Percentiles rank a stretch among this genome's conserved stretches.
Conservation (phyloP, 257 asterid genomes). For the Solanum okadae region DNA sequence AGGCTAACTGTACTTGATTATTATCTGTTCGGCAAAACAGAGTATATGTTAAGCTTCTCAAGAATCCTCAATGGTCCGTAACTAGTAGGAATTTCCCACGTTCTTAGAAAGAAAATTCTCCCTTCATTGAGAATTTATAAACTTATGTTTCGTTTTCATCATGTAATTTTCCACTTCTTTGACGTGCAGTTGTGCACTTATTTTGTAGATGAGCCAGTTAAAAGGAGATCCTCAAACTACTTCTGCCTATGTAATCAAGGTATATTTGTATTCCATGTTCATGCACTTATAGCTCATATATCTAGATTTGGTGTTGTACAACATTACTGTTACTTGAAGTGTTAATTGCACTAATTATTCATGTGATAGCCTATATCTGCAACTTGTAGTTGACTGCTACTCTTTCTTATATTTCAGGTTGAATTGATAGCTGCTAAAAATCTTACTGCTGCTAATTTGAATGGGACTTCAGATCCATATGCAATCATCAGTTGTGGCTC, state of each 20-base stretch:
- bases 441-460: constrained; percentile 73
- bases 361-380: background rate
- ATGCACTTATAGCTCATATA: background rate
- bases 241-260: constrained; percentile 68
- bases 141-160: constrained; percentile 16
- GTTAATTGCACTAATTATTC: background rate
- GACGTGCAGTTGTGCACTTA: constrained; percentile 85
- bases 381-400: background rate
- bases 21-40: background rate
- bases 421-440: constrained; percentile 91
- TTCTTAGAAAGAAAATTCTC: background rate
- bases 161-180: constrained; percentile 53
- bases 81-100: background rate
- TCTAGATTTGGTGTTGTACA: background rate
- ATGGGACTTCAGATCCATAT: constrained; percentile 93
- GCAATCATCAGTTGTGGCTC: constrained; percentile 77
- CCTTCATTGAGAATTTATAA: background rate
- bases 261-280: constrained; percentile 7
- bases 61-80: background rate
- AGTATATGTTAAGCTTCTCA: background rate
- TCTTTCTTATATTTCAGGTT: constrained; percentile 39
- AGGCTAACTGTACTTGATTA: background rate
- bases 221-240: constrained; percentile 38
- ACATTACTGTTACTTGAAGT: background rate
- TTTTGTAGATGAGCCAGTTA: constrained; percentile 57